A percentile compares a stretch with the other conserved stretches of the same genome.
Evolutionary conservation across 768 basidiomycete species (phyloP).

Genomic region (Leccinum pellstonianum): DNA sequence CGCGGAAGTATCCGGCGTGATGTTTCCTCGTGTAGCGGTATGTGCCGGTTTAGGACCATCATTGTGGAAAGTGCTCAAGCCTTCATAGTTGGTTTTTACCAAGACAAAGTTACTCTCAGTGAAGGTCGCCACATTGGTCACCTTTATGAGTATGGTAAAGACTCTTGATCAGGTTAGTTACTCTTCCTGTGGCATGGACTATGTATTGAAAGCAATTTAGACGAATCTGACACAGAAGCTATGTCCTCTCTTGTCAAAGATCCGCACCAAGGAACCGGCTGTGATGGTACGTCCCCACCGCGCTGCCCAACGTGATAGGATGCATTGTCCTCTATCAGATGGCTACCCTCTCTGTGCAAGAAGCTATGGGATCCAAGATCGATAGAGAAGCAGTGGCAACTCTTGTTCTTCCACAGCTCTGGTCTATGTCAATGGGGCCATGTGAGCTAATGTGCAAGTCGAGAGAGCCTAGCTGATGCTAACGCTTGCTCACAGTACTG

Average conservation of each 20-base stretch:
- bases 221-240: conserved; percentile 90
- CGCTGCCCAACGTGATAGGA: background rate
- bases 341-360: conserved; percentile 87
- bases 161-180: conserved; percentile 77
- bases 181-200: background rate
- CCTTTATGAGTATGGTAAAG: conserved; percentile 84
- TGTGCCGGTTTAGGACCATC: conserved; percentile 28
- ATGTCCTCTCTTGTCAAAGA: conserved; percentile 90
- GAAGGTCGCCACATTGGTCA: conserved; percentile 85
- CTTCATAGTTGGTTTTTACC: conserved; percentile 79
- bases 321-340: conserved; percentile 47
- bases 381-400: conserved; percentile 92
- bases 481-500: conserved; percentile 47
- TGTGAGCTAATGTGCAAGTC: conserved; percentile 44
- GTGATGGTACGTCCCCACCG: conserved; percentile 66
- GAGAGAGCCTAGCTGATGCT: background rate
- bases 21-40: conserved; percentile 93
- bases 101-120: conserved; percentile 87
- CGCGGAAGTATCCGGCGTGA: conserved; percentile 85
- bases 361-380: conserved; percentile 94
- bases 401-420: conserved; percentile 85
- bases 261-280: conserved; percentile 92
- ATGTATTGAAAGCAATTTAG: conserved; percentile 36
- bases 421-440: conserved; percentile 98
- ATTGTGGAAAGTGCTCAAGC: conserved; percentile 11